phyloP scores from a whole-genome alignment of 1,284 basidiomycete genomes.

The Ceratobasidium sp. region DNA sequence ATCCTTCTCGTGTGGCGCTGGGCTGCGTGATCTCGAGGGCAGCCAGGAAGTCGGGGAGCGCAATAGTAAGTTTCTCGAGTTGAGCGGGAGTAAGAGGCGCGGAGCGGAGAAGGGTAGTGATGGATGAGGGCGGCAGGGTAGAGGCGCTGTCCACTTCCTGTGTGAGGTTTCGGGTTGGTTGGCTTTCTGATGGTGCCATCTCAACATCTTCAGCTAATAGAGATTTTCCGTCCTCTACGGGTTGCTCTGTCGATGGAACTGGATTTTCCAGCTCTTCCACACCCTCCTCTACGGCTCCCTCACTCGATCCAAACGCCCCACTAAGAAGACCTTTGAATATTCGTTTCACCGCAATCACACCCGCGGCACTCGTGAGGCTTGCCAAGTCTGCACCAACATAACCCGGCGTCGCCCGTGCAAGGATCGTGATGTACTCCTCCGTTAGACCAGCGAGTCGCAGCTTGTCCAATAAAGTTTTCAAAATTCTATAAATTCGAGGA shows the following conservation, averaged over 20 bases:
- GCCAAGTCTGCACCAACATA: constrained; percentile 96
- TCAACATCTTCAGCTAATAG: constrained; percentile 1
- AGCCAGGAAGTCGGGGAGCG: constrained; percentile 74
- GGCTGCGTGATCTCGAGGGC: constrained; percentile 91
- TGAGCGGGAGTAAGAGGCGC: constrained; percentile 76
- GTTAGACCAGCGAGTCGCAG: constrained; percentile 69
- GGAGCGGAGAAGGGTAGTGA: constrained; percentile 61
- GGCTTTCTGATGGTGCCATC: constrained; percentile 8
- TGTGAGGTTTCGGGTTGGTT: not conserved
- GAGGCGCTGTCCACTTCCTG: not conserved
- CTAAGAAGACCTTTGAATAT: constrained; percentile 80
- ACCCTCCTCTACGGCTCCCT: not conserved
- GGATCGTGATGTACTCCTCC: constrained; percentile 73
- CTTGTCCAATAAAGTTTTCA: constrained; percentile 78
- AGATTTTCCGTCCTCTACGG: not conserved
- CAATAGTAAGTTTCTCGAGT: constrained; percentile 81
- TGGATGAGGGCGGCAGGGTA: constrained; percentile 68
- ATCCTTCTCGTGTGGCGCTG: constrained; percentile 96
- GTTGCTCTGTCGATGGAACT: not conserved
- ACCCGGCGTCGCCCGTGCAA: constrained; percentile 94
- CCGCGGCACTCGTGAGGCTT: constrained; percentile 90
- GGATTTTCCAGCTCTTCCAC: constrained; percentile 7
- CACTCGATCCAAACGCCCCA: not conserved
- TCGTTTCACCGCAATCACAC: constrained; percentile 94
- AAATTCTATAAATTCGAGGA: constrained; percentile 61